Evolutionary conservation across 2,329 filamentous ascomycete species (phyloP).

Genomic region (Trichoderma afroharzianum): DNA sequence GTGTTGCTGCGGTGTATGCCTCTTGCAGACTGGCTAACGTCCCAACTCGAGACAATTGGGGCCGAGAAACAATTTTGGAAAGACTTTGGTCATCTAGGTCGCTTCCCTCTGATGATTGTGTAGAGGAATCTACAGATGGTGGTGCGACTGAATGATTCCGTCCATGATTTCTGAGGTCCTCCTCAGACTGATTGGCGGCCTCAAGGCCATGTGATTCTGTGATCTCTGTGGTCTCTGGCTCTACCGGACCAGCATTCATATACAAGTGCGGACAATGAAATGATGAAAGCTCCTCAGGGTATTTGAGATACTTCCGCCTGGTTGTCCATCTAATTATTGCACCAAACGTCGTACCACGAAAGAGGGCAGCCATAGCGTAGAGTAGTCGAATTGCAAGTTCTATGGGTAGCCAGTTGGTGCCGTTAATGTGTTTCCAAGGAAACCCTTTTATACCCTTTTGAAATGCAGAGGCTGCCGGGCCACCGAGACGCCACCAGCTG

Average conservation of each 20-base stretch:
- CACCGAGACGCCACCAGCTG: background rate
- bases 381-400: too few species aligned
- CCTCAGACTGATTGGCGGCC: background rate
- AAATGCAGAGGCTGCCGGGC: background rate
- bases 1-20: background rate
- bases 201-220: background rate
- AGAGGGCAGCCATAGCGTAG: background rate
- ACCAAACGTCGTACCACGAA: background rate
- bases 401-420: too few species aligned
- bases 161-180: background rate
- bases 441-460: background rate
- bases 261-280: background rate
- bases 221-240: background rate
- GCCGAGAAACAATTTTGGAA: background rate
- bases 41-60: background rate
- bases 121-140: background rate
- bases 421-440: too few species aligned
- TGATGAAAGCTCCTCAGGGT: background rate
- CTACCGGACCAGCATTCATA: background rate
- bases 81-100: background rate
- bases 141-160: background rate
- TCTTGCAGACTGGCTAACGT: background rate
- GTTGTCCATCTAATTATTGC: background rate
- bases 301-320: background rate
- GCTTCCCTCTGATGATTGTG: background rate